These are phyloP conservation scores for Erysimum pusillum DNA, from an alignment of 441 rosid species.

Conservation along the genomic window DNA sequence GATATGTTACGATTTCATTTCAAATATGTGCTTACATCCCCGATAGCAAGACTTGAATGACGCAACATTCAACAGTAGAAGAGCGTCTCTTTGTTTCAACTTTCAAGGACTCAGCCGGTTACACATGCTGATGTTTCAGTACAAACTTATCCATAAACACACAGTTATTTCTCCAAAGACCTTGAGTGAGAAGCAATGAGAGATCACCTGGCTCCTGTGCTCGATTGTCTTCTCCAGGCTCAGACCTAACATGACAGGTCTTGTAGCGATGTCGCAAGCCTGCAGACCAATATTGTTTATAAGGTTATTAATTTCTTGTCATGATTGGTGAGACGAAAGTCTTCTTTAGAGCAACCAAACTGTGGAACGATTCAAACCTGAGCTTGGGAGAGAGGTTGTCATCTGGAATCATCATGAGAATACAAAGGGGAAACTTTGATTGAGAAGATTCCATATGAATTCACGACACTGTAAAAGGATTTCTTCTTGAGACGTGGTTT, in stretches of 20 bases:
- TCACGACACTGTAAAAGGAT: too few species aligned
- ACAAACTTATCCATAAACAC: background rate
- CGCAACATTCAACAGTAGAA: background rate
- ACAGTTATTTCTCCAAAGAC: background rate
- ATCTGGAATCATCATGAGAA: too few species aligned
- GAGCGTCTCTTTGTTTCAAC: background rate
- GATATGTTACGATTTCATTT: background rate
- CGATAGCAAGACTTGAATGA: background rate
- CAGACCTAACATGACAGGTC: background rate
- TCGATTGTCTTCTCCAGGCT: background rate
- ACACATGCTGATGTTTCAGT: background rate
- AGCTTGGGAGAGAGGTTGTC: too few species aligned
- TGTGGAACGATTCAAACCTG: too few species aligned
- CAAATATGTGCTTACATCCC: background rate
- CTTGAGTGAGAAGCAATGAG: background rate
- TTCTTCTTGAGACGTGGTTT: too few species aligned
- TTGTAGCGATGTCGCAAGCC: background rate
- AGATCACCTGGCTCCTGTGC: background rate
- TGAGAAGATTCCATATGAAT: too few species aligned
- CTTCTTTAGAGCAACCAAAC: too few species aligned
- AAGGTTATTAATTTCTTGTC: too few species aligned
- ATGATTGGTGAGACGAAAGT: too few species aligned
- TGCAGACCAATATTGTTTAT: background rate
- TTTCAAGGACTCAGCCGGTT: background rate
- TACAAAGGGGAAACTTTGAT: too few species aligned